These are phyloP conservation scores for Boletus pseudopeckii DNA, from an alignment of 768 basidiomycete species.

Conservation along the genomic window DNA sequence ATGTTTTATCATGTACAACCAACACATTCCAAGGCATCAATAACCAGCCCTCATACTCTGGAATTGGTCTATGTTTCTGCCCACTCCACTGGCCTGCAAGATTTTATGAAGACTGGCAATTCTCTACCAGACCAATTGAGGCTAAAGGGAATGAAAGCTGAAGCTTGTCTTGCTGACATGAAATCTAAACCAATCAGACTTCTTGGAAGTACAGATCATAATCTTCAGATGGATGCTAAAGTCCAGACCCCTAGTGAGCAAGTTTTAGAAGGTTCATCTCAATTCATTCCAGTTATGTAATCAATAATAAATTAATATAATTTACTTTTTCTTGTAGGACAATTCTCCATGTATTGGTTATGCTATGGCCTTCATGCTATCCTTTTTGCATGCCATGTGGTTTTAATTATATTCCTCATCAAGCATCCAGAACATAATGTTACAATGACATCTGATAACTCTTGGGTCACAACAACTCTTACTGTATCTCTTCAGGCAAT, in stretches of 20 bases:
- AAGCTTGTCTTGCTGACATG: background rate
- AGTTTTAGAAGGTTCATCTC: background rate
- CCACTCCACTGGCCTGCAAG: background rate
- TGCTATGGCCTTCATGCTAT: background rate
- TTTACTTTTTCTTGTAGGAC: background rate
- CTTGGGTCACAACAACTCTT: background rate
- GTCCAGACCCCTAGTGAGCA: background rate
- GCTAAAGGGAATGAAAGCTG: background rate
- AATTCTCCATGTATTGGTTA: background rate
- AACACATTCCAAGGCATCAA: background rate
- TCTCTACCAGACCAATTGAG: background rate
- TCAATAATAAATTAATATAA: background rate
- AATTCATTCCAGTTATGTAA: background rate
- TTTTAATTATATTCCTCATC: background rate
- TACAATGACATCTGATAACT: background rate
- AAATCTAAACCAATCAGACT: background rate
- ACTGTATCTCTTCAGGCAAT: slow-evolving; percentile 1
- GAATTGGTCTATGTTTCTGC: background rate
- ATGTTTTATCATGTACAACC: background rate
- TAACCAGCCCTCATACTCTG: background rate
- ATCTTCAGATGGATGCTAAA: background rate
- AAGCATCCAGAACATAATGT: slow-evolving; percentile 1
- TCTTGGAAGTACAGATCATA: background rate
- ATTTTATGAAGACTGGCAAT: background rate
- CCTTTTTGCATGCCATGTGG: background rate